A percentile compares a stretch with the other conserved stretches of the same genome.
Conservation (phyloP, 345 rosid species). For the Noccaea bulbosa region DNA sequence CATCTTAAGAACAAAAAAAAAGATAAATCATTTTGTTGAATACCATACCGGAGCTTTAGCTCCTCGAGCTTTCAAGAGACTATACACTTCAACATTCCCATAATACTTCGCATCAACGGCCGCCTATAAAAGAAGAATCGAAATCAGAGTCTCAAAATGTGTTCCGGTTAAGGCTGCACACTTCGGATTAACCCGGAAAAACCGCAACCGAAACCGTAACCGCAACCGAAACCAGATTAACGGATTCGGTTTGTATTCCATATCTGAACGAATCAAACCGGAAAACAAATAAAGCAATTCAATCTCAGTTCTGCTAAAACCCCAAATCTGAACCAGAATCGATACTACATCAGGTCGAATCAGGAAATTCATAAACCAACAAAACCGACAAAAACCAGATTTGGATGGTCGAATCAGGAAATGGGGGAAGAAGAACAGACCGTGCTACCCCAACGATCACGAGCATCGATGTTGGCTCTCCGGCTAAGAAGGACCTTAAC, state of each 20-base stretch:
- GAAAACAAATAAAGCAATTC: neutral
- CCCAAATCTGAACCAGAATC: neutral
- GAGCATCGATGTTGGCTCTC: slow-evolving; percentile 89
- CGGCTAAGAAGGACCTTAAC: slow-evolving; percentile 65
- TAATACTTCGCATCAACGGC: slow-evolving; percentile 92
- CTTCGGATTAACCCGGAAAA: neutral
- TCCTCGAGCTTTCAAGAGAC: slow-evolving; percentile 87
- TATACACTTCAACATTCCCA: slow-evolving; percentile 78
- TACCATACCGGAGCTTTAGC: slow-evolving; percentile 77
- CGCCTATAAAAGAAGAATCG: slow-evolving; percentile 55
- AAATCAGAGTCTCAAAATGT: neutral
- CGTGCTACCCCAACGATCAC: slow-evolving; percentile 99
- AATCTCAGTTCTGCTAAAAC: neutral
- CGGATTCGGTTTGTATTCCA: neutral
- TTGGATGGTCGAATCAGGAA: neutral
- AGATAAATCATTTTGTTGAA: neutral
- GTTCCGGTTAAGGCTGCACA: too few species aligned
- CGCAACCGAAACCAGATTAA: neutral
- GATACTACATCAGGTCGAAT: neutral
- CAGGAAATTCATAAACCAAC: neutral
- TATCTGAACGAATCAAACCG: neutral
- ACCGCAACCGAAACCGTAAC: neutral
- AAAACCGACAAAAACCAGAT: neutral
- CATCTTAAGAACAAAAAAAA: neutral
- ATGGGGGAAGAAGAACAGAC: slow-evolving; percentile 44